Evolutionary conservation across 2,329 filamentous ascomycete species (phyloP), one percentile per base, ranked within the genome.

Genomic region (Colletotrichum agaves): DNA sequence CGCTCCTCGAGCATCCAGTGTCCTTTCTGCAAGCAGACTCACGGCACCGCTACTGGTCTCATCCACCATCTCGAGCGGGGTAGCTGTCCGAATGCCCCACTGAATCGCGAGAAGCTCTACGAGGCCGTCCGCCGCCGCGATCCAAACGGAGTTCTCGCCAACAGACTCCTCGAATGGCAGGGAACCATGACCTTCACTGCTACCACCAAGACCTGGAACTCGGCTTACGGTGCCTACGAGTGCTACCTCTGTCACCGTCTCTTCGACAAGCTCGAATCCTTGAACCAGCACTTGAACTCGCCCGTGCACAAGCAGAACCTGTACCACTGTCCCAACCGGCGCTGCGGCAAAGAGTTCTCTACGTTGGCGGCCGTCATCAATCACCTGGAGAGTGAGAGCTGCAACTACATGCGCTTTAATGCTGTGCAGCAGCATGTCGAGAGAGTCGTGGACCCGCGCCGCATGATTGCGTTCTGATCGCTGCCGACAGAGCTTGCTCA

Each of bases 251-350:
- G 88, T 72, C 75, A 82, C 21, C 75, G 76, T 10, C 31, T 72
- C 0, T 90, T 88, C 69, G 58, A 27, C 0, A 63, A 55, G 0
- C 60, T 79, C 0, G 12, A 46, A 0, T 71, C 72, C 0, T 78
- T 90, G 3, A 84, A 85, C 53, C 77, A 82, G 60, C 88, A 91
- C 70, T 73, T 90, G 1, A 81, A 80, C 43, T 90, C 87, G 0
- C 78, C 83, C 0, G 75, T 72, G 0, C 87, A 83, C 67, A 75
- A 79, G 57, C 71, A 79, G 52, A 43, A 62, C 0, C 68, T 81
- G 11, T 83, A 83, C 57, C 79, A 81, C 66, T 83, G 81, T 47
- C 79, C 79, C 0, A 78, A 80, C 1, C 52, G 11, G 1, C 21
- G 21, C 13, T 84, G 82, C 60, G 17, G 59, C 0, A 68, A 53